phyloP scores from a whole-genome alignment of 495 filamentous ascomycete species.

The Trichoderma asperelloides region DNA sequence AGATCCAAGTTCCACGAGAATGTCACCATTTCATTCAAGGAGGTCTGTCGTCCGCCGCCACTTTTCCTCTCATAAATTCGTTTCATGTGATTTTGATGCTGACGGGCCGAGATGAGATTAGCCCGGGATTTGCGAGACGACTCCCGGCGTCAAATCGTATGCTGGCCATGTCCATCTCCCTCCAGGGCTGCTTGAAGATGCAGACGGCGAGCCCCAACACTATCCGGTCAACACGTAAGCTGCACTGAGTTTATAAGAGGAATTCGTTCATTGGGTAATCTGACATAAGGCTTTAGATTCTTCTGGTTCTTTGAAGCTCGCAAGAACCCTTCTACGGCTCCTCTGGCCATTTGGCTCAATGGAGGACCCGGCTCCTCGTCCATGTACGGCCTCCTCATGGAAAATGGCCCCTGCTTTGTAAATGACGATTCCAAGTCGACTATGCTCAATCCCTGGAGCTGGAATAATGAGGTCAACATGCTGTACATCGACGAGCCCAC shows the following conservation, averaged over 20 bases:
- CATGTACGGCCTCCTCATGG: slow-evolving; percentile 58
- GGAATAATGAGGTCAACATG: slow-evolving; percentile 67
- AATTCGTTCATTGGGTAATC: too few relatives aligned
- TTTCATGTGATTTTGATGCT: background rate
- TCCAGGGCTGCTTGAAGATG: slow-evolving; percentile 11
- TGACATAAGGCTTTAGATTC: slow-evolving; percentile 33
- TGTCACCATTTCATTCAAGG: slow-evolving; percentile 52
- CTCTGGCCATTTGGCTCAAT: slow-evolving; percentile 61
- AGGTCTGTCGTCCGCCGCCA: slow-evolving; percentile 27
- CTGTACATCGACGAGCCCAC: slow-evolving; percentile 63
- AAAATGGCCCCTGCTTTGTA: slow-evolving; percentile 41
- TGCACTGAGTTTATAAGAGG: too few relatives aligned
- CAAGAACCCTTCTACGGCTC: slow-evolving; percentile 44
- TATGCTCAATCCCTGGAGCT: slow-evolving; percentile 49
- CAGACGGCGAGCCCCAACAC: slow-evolving; percentile 15
- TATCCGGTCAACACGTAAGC: slow-evolving; percentile 53
- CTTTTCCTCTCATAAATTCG: too few relatives aligned
- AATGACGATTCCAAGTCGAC: slow-evolving; percentile 9
- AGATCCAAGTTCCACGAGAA: slow-evolving; percentile 48
- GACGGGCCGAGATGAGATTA: background rate
- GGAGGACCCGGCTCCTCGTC: slow-evolving; percentile 57
- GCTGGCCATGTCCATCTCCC: slow-evolving; percentile 43
- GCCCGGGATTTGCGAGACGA: slow-evolving; percentile 43
- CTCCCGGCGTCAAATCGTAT: slow-evolving; percentile 44
- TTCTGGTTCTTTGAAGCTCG: slow-evolving; percentile 69